phyloP scores from a whole-genome alignment of 345 rosid species.

The Physaria fendleri region DNA sequence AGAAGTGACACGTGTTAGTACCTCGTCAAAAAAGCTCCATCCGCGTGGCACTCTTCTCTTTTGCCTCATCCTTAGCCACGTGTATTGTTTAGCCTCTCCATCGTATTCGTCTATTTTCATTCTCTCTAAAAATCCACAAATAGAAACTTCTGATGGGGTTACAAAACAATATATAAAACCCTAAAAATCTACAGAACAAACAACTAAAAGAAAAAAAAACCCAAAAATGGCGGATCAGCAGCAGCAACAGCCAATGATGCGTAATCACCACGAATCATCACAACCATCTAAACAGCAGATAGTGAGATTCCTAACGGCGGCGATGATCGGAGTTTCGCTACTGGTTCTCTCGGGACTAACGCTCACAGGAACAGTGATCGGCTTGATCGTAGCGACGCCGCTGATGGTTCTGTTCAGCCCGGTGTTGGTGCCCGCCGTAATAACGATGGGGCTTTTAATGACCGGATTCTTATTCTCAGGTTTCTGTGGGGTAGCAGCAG shows the following conservation, averaged over 20 bases:
- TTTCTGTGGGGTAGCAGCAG: conserved; percentile 50
- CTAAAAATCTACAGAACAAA: not conserved
- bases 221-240: conserved; percentile 30
- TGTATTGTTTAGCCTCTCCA: not conserved
- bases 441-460: conserved; percentile 20
- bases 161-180: not conserved
- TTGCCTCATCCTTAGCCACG: not conserved
- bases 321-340: conserved; percentile 35
- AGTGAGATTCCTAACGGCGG: conserved; percentile 50
- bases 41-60: conserved; percentile 1
- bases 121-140: not conserved
- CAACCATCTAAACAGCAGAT: conserved; percentile 35
- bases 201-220: not conserved
- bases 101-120: not conserved
- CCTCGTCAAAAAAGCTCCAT: conserved; percentile 7
- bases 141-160: too few relatives aligned
- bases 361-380: conserved; percentile 46
- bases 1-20: conserved; percentile 18
- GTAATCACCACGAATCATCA: conserved; percentile 19
- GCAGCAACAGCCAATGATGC: not conserved
- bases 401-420: conserved; percentile 57
- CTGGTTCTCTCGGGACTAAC: conserved; percentile 46
- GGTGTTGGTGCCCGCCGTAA: conserved; percentile 51
- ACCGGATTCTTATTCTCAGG: conserved; percentile 51
- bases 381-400: conserved; percentile 50